Base-by-base conservation (phyloP, 495 filamentous ascomycete genomes). In the Cetradonia linearis region DNA sequence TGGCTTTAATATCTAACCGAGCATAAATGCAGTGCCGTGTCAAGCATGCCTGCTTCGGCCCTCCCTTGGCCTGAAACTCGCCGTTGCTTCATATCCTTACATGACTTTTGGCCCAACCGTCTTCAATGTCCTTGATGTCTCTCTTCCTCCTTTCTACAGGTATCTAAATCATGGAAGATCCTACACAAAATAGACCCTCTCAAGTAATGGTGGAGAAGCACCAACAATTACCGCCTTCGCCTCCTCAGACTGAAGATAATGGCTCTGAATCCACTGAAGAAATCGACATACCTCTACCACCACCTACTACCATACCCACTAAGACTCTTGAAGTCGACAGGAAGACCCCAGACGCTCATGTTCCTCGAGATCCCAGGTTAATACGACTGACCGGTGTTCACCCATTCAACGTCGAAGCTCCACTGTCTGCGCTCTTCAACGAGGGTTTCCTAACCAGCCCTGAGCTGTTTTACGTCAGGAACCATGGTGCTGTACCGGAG, bases 401-500 rank as follows among this genome's bases (percentile, higher is more conserved):
- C 73, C 92, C 92, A 4, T 95, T 95, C 74, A 97, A 97, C 69
- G 87, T 91, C 52, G 92, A 97, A 74, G 81, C 92, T 6, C 92
- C 92, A 10, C 72, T 97, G 13, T 86, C 81, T 20, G 80, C 83
- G 5, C 76, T 97, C 10, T 96, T 81, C 69, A 80, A 96, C 65
- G 85, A 95, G 73, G 85, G 85, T 5, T 97, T 96, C 70, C 75
- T 97, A 40, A 97, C 92, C 5, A 86, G 85, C 27, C 86, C 89
- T n/a, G 88, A 96, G 63, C 75, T 97, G 2, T 94, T 95, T 74
- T 97, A 93, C 70, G 92, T 97, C n/a, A 75, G 92, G 62, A 97
- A 96, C 59, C 92, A 97, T 77, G 92, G 92, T 10, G 77, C 87
- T 0, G 92, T 96, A 7, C 92, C 92, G 4, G 69, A 79, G 30